A percentile compares a stretch with the other conserved stretches of the same genome.
phyloP scores from a whole-genome alignment of 176 grass and related monocot genomes.

The Raddia distichophylla region DNA sequence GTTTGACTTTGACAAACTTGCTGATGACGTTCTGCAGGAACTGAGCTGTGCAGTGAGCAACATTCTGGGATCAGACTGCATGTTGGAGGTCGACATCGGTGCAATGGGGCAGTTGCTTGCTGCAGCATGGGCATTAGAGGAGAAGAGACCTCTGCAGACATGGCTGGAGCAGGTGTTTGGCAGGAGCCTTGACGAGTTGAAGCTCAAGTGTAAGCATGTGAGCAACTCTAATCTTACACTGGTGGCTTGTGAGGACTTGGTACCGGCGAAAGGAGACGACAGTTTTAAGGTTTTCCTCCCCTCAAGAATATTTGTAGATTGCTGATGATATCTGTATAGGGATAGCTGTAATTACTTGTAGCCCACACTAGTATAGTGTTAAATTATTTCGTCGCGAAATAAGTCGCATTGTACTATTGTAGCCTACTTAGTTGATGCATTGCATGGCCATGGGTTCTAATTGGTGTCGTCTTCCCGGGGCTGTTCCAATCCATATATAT shows the following conservation, averaged over 20 bases:
- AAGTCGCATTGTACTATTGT: conserved; percentile 16
- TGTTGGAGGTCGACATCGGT: conserved; percentile 60
- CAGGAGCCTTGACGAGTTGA: conserved; percentile 66
- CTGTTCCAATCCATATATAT: conserved; percentile 6
- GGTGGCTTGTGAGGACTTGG: conserved; percentile 54
- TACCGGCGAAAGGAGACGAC: conserved; percentile 33
- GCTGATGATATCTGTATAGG: conserved; percentile 44
- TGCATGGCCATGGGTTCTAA: conserved; percentile 6
- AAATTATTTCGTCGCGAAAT: conserved; percentile 32
- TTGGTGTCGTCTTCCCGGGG: background rate
- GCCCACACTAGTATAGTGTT: conserved; percentile 42
- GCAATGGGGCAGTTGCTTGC: conserved; percentile 83
- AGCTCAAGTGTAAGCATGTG: conserved; percentile 47
- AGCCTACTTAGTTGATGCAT: conserved; percentile 19
- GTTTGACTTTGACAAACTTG: conserved; percentile 69
- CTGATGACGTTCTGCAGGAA: conserved; percentile 53
- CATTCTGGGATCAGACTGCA: conserved; percentile 46
- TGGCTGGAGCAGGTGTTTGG: conserved; percentile 78
- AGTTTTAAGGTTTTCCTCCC: conserved; percentile 58
- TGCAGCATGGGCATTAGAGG: conserved; percentile 55
- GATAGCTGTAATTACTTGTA: conserved; percentile 71
- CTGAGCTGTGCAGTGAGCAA: conserved; percentile 42
- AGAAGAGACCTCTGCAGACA: conserved; percentile 32
- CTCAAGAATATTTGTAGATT: conserved; percentile 69
- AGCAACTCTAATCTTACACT: conserved; percentile 51